A percentile compares a stretch with the other conserved stretches of the same genome.
phyloP scores from a whole-genome alignment of 2,329 filamentous ascomycete genomes.

The Colletotrichum eleusines region DNA sequence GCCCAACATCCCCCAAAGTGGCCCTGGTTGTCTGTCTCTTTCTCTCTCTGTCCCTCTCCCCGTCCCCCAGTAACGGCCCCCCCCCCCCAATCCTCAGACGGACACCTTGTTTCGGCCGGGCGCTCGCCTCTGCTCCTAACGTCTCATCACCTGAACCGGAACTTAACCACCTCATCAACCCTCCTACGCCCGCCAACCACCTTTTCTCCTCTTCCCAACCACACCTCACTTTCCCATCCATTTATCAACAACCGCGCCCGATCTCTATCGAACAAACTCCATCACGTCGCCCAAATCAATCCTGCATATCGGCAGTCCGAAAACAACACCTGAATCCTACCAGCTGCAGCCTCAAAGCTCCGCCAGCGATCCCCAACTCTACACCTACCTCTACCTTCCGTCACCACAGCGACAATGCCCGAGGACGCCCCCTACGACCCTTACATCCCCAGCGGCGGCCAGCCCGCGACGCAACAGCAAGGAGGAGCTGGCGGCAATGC shows the following conservation, averaged over 20 bases:
- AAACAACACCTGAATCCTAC: constrained; percentile 8
- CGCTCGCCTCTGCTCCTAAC: constrained; percentile 40
- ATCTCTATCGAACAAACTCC: constrained; percentile 28
- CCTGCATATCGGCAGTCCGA: constrained; percentile 14
- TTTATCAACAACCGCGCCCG: constrained; percentile 25
- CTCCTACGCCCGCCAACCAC: constrained; percentile 40
- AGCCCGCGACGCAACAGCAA: constrained; percentile 57
- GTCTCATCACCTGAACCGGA: constrained; percentile 41
- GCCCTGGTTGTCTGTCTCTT: constrained; percentile 2
- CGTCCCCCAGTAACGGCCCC: constrained; percentile 20
- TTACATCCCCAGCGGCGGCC: constrained; percentile 83
- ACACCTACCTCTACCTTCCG: constrained; percentile 13
- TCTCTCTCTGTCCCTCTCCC: constrained; percentile 1
- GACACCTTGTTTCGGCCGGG: constrained; percentile 40
- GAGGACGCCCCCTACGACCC: constrained; percentile 82
- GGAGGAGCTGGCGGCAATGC: constrained; percentile 60
- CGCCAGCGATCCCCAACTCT: constrained; percentile 1
- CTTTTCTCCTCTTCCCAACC: constrained; percentile 39
- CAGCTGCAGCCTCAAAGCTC: constrained; percentile 27
- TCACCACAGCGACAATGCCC: constrained; percentile 59
- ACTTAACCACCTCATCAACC: constrained; percentile 42
- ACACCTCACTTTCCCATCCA: constrained; percentile 24
- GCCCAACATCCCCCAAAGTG: constrained; percentile 25
- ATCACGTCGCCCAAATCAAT: constrained; percentile 18
- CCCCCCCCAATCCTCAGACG: constrained; percentile 41